Evolutionary conservation across 2,329 filamentous ascomycete genomes (phyloP).

Genomic region (Cytospora paraplurivora): DNA sequence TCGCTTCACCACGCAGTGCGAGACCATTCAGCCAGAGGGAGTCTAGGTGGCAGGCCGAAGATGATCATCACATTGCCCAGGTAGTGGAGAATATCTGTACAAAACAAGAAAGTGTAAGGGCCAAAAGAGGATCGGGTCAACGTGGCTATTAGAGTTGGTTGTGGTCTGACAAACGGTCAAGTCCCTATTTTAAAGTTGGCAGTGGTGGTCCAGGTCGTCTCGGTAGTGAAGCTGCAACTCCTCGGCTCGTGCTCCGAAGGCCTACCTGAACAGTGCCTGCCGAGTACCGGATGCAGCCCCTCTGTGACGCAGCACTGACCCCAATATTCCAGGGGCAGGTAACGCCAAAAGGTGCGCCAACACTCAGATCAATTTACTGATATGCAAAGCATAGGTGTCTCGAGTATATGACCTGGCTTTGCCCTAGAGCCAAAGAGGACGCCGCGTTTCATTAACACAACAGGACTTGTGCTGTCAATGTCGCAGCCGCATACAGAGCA

Average conservation of each 20-base stretch:
- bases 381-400: neutral
- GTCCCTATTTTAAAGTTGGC: neutral
- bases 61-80: slow-evolving; percentile 26
- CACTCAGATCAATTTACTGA: neutral
- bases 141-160: slow-evolving; percentile 8
- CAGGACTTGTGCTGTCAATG: neutral
- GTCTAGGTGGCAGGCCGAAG: slow-evolving; percentile 16
- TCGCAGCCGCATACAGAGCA: neutral
- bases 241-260: neutral
- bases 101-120: neutral
- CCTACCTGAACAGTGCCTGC: neutral
- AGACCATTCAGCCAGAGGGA: slow-evolving; percentile 19
- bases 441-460: neutral
- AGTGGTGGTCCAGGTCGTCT: neutral
- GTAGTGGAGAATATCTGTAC: neutral
- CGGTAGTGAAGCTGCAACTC: neutral
- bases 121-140: slow-evolving; percentile 9
- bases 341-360: neutral
- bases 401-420: neutral
- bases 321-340: neutral
- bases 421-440: neutral
- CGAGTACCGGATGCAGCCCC: neutral
- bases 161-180: neutral
- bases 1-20: slow-evolving; percentile 25
- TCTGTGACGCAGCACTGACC: neutral